These are phyloP conservation scores for Fusarium sp. DNA, from an alignment of 2,329 filamentous ascomycete species.

Conservation along the genomic window DNA sequence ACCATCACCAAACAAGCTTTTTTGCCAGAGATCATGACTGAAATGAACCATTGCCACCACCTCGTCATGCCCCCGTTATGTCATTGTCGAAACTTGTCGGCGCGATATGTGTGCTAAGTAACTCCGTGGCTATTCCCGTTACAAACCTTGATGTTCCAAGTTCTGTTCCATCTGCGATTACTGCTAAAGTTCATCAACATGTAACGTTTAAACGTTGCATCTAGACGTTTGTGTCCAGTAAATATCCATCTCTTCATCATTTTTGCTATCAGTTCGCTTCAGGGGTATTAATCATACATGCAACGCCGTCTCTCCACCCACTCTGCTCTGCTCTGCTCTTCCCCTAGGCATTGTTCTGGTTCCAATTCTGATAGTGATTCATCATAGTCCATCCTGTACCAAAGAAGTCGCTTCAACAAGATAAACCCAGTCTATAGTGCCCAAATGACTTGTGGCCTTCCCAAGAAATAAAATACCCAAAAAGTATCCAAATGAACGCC, in stretches of 20 bases:
- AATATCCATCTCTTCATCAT: conserved; percentile 8
- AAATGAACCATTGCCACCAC: conserved; percentile 17
- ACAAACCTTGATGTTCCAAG: neutral
- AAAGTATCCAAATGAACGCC: conserved; percentile 35
- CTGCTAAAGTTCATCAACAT: neutral
- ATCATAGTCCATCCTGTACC: conserved; percentile 16
- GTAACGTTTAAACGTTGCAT: neutral
- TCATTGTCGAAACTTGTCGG: conserved; percentile 23
- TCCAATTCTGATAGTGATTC: conserved; percentile 19
- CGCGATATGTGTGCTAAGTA: neutral
- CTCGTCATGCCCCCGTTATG: conserved; percentile 14
- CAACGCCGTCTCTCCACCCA: conserved; percentile 20
- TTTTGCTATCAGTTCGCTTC: conserved; percentile 23
- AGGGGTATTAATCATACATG: conserved; percentile 44
- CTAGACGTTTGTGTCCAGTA: neutral
- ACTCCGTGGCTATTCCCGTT: neutral
- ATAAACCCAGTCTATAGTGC: conserved; percentile 40
- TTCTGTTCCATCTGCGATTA: neutral
- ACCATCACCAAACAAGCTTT: conserved; percentile 27
- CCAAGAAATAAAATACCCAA: conserved; percentile 1
- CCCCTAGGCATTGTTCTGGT: conserved; percentile 22
- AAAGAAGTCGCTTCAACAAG: conserved; percentile 10
- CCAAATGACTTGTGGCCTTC: conserved; percentile 11
- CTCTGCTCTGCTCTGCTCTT: neutral
- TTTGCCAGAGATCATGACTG: conserved; percentile 4